phyloP scores from a whole-genome alignment of 345 rosid species.

The Lumnitzera racemosa region DNA sequence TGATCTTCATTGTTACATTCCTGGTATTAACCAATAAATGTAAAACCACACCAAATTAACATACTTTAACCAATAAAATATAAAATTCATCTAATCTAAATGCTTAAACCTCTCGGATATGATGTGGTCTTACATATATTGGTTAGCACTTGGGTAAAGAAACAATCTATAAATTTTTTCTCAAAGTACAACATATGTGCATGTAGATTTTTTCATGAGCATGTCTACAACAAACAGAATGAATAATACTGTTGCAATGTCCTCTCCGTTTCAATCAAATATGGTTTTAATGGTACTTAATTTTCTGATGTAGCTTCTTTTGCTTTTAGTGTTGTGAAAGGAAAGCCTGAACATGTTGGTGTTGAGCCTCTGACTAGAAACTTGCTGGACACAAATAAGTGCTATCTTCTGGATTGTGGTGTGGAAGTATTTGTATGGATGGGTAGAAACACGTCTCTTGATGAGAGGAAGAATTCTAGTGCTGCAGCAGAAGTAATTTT shows the following conservation, averaged over 20 bases:
- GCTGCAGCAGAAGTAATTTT: constrained; percentile 67
- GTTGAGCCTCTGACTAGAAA: constrained; percentile 67
- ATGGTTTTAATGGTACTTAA: background rate
- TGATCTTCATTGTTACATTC: background rate
- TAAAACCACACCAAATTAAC: background rate
- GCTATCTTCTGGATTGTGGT: constrained; percentile 85
- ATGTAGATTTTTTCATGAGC: no score
- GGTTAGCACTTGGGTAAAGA: no score
- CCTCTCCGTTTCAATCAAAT: no score
- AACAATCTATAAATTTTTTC: no score
- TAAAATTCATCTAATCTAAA: no score
- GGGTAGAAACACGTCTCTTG: constrained; percentile 81
- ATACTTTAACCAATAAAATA: no score
- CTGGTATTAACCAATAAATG: background rate
- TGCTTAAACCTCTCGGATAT: no score
- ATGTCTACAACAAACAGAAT: no score
- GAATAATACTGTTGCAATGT: no score
- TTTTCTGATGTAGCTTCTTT: background rate
- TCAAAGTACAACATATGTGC: no score
- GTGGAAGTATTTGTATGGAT: constrained; percentile 86
- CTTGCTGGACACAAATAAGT: constrained; percentile 67
- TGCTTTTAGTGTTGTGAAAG: constrained; percentile 70
- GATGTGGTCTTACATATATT: no score
- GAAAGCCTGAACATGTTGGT: constrained; percentile 61
- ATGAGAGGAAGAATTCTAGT: constrained; percentile 80